Evolutionary conservation across 2,329 filamentous ascomycete species (phyloP).

Genomic region (Sporothrix protearum): DNA sequence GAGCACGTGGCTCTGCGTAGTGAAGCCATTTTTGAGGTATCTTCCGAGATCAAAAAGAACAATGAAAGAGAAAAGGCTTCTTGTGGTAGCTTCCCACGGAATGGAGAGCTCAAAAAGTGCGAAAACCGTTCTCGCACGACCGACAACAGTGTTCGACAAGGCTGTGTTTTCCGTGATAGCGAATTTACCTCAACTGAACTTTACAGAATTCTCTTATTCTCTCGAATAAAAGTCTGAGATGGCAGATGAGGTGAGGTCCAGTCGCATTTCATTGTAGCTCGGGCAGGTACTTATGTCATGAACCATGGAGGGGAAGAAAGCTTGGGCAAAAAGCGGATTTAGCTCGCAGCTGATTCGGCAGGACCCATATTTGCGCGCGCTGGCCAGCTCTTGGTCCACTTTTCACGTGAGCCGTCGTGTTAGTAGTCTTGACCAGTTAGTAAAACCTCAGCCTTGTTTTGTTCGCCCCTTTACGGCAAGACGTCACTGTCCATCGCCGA

Average conservation of each 20-base stretch:
- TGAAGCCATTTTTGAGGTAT: slow-evolving; percentile 19
- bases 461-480: slow-evolving; percentile 1
- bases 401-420: slow-evolving; percentile 8
- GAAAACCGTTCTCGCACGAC: background rate
- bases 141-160: background rate
- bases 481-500: background rate
- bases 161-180: background rate
- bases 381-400: background rate
- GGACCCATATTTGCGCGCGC: background rate
- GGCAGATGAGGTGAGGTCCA: background rate
- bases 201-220: no score
- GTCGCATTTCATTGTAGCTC: background rate
- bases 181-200: background rate
- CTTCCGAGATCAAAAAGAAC: no score
- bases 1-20: slow-evolving; percentile 19
- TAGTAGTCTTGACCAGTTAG: background rate
- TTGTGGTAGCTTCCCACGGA: background rate
- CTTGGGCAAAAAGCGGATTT: slow-evolving; percentile 2
- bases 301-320: slow-evolving; percentile 6
- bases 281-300: background rate
- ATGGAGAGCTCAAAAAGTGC: background rate
- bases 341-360: slow-evolving; percentile 20
- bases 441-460: background rate
- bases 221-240: background rate
- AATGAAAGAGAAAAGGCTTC: background rate